Base-by-base conservation (phyloP, 352 stramenopile genomes). In the Globisporangium mamillatum region DNA sequence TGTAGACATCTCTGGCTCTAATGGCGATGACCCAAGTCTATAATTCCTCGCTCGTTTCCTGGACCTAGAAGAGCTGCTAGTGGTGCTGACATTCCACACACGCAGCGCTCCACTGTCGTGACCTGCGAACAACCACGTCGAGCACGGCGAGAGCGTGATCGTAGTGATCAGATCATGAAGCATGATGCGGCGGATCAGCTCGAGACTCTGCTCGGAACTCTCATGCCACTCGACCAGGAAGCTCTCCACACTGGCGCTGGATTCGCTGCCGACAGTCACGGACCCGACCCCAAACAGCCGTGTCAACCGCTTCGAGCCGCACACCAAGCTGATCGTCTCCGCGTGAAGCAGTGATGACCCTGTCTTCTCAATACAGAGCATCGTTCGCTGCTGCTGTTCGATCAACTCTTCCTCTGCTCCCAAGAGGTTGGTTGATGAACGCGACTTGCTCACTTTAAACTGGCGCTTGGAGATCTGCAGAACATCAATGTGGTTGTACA, bases 281-380 rank as follows among this genome's bases (percentile, higher is more conserved):
- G 27, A 44, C 60, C 73, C 24, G 70, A 67, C 63, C 4, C 78
- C 86, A 64, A 87, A 92, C 1, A 92, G 25, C 22, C 66, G 59
- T 0, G 22, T 20, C 4, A 91, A 27, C 0, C 66, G 61, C 27
- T 44, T 69, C 0, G 77, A 73, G 0, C 64, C 76, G 24, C 72
- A 76, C 8, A 92, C 65, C 18, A 77, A 60, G 14, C 75, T 68
- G 36, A 91, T 36, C 0, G 61, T 36, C 25, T 88, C 80, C 1
- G 72, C 69, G 34, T 89, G 71, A 8, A 75, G 74, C 18, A 87
- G 54, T 16, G 77, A 75, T 48, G 65, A 22, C 1, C 68, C 66
- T 4, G 66, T 38, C 24, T 85, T 86, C 60, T 91, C 82, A 25
- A 92, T 74, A 52, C 76, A 82, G 1, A 92, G 71, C 72, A 90